These are phyloP conservation scores for Miscanthus lutarioriparius DNA, from an alignment of 176 grass and related monocot species.

Conservation along the genomic window DNA sequence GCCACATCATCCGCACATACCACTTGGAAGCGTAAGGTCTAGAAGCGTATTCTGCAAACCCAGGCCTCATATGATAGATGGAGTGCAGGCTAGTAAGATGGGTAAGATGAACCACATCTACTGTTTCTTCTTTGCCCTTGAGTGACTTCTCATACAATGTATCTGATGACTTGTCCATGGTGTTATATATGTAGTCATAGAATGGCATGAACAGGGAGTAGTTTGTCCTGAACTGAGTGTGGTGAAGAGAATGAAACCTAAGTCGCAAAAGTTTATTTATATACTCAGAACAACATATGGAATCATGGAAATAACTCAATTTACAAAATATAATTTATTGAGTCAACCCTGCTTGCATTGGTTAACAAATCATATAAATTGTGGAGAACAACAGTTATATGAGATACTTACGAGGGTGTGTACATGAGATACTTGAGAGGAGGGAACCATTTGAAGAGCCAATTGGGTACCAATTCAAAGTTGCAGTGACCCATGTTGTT, in stretches of 20 bases:
- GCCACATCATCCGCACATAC: slow-evolving; percentile 63
- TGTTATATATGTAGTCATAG: slow-evolving; percentile 90
- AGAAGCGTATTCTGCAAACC: slow-evolving; percentile 75
- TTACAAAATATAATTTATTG: background rate
- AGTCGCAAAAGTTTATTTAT: background rate
- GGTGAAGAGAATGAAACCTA: slow-evolving; percentile 95
- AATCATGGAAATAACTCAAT: background rate
- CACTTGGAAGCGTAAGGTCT: slow-evolving; percentile 62
- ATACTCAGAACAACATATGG: background rate
- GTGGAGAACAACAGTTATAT: background rate
- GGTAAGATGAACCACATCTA: slow-evolving; percentile 73
- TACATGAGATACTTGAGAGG: slow-evolving; percentile 98
- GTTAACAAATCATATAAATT: slow-evolving; percentile 1
- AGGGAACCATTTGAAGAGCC: slow-evolving; percentile 66
- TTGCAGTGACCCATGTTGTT: slow-evolving; percentile 98
- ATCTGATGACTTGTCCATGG: slow-evolving; percentile 76
- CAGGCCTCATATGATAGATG: slow-evolving; percentile 71
- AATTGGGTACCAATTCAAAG: slow-evolving; percentile 78
- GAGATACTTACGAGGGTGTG: slow-evolving; percentile 80
- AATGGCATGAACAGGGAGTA: slow-evolving; percentile 96
- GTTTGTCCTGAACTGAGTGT: slow-evolving; percentile 87
- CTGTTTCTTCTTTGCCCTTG: slow-evolving; percentile 48
- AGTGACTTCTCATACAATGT: slow-evolving; percentile 66
- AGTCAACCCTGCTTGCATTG: background rate
- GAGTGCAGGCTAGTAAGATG: slow-evolving; percentile 76